Conservation (phyloP, 2,329 filamentous ascomycete genomes). For the Alternaria postmessia region DNA sequence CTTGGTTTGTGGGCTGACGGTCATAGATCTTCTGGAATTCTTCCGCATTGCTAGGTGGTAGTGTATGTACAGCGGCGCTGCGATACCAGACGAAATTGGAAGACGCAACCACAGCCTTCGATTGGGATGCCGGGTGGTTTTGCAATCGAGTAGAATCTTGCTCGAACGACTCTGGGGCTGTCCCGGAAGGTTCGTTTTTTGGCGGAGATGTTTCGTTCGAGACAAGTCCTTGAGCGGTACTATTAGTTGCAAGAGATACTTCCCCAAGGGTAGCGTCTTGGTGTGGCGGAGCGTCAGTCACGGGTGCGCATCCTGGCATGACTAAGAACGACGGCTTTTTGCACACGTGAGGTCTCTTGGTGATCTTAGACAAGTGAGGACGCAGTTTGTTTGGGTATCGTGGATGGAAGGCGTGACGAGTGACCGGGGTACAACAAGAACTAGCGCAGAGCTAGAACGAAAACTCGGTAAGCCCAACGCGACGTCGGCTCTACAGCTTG, state of each 20-base stretch:
- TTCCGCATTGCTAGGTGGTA: conserved; percentile 10
- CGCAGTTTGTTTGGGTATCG: background rate
- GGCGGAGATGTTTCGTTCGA: background rate
- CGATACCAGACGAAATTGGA: conserved; percentile 15
- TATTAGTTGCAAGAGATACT: background rate
- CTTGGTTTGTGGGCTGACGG: conserved; percentile 11
- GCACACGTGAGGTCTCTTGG: background rate
- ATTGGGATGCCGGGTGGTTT: background rate
- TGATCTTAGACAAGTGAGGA: background rate
- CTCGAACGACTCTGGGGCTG: background rate
- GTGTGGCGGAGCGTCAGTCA: background rate
- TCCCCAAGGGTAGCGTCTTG: background rate
- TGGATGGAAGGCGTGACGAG: background rate
- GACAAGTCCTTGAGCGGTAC: background rate
- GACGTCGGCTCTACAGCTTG: background rate
- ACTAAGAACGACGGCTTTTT: background rate
- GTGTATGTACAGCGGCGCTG: conserved; percentile 25
- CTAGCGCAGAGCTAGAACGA: background rate
- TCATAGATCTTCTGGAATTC: conserved; percentile 22
- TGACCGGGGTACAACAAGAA: background rate
- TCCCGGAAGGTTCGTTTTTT: background rate
- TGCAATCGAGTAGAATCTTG: background rate
- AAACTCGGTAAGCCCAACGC: background rate
- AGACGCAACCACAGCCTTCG: background rate
- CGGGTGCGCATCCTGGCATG: background rate